Conservation (phyloP, 805 yeast genomes). For the Maudiozyma pseudohumilis region DNA sequence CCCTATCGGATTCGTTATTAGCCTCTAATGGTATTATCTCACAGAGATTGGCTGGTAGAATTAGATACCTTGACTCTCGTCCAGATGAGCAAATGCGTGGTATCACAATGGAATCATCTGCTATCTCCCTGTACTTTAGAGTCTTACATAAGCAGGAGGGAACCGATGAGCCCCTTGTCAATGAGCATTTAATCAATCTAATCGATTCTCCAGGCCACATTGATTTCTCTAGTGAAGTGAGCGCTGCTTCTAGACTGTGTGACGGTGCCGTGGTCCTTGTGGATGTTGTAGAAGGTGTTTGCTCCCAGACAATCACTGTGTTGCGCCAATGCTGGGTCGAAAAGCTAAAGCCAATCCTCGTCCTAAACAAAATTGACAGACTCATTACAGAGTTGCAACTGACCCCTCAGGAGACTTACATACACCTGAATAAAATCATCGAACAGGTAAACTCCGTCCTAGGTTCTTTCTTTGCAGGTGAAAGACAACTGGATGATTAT, state of each 20-base stretch:
- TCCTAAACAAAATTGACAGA: constrained; percentile 85
- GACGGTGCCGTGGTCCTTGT: constrained; percentile 95
- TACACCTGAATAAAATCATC: constrained; percentile 64
- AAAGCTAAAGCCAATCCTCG: constrained; percentile 76
- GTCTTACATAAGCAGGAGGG: constrained; percentile 41
- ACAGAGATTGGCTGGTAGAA: constrained; percentile 89
- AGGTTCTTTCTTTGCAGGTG: constrained; percentile 89
- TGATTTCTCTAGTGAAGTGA: constrained; percentile 92
- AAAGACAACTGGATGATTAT: constrained; percentile 80
- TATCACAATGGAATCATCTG: constrained; percentile 95
- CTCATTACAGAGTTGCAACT: constrained; percentile 71
- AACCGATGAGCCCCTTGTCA: constrained; percentile 39
- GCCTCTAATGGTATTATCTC: constrained; percentile 97
- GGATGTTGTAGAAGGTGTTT: constrained; percentile 96
- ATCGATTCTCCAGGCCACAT: constrained; percentile 99
- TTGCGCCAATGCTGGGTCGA: constrained; percentile 94
- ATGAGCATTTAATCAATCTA: constrained; percentile 77
- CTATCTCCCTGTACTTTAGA: constrained; percentile 84
- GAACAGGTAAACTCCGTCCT: constrained; percentile 93
- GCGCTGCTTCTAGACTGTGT: constrained; percentile 89
- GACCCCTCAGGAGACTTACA: constrained; percentile 76
- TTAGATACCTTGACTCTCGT: constrained; percentile 83
- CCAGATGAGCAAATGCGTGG: constrained; percentile 95
- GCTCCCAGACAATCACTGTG: constrained; percentile 94
- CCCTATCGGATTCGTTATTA: constrained; percentile 79